Evolutionary conservation across 2,329 filamentous ascomycete genomes (phyloP).

Genomic region (Dryadomyces sulphureus): DNA sequence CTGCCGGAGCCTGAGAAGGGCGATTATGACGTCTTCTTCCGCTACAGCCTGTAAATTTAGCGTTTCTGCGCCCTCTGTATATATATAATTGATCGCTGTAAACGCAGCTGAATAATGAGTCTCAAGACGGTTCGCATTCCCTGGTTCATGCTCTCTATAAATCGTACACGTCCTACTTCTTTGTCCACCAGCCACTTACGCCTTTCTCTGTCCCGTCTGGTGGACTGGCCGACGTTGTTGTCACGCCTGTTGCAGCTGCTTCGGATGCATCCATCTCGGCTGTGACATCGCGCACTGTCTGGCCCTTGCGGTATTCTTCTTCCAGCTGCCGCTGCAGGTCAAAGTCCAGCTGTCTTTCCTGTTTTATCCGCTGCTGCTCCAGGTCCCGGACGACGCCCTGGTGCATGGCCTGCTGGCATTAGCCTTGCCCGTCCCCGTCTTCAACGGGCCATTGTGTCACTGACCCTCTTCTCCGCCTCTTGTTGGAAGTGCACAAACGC

Average conservation of each 20-base stretch:
- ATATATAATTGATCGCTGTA: no score
- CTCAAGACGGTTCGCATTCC: no score
- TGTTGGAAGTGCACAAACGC: slow-evolving; percentile 83
- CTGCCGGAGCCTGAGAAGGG: slow-evolving; percentile 1
- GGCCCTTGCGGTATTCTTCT: slow-evolving; percentile 77
- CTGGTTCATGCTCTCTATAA: no score
- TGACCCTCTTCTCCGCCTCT: slow-evolving; percentile 62
- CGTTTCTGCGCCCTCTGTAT: no score
- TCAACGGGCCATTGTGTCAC: no score
- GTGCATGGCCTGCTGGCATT: slow-evolving; percentile 65
- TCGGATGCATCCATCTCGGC: background rate
- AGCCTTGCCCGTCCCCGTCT: no score
- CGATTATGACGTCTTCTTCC: slow-evolving; percentile 2
- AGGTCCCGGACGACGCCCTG: slow-evolving; percentile 86
- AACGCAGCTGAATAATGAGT: no score
- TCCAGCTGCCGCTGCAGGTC: slow-evolving; percentile 79
- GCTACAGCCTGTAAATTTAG: slow-evolving; percentile 2
- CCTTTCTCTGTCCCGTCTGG: background rate
- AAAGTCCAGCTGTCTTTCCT: slow-evolving; percentile 85
- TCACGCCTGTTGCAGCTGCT: background rate
- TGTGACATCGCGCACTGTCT: slow-evolving; percentile 49
- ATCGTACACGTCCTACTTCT: background rate
- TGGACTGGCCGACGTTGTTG: background rate
- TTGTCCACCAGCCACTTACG: background rate
- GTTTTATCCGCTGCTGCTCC: slow-evolving; percentile 82